Base-by-base conservation (phyloP, 176 grass and related monocot species). In the Tillandsia fasciculata region DNA sequence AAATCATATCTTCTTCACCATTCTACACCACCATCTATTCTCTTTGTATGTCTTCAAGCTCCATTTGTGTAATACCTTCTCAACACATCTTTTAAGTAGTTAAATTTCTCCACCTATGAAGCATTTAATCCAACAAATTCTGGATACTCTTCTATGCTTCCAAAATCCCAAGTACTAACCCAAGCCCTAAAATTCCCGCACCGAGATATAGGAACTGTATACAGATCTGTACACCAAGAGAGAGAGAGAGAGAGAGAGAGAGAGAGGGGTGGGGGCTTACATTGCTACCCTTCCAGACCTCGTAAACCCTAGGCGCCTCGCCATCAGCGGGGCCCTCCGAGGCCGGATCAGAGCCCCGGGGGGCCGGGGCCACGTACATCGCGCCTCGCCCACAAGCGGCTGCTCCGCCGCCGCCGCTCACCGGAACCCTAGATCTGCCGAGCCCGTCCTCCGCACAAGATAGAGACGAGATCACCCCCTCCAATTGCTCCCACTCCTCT, bases 261-360 rank as follows among this genome's bases (percentile, higher is more conserved):
- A 68, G 20, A n/a, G n/a, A n/a, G 59, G 18, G 20, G 10, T 0
- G 20, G 64, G n/a, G 50, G 80, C 94, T 99, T 85, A 99, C 94
- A 79, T 99, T 99, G 87, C 87, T 99, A 58, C 90, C 94, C 70
- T 68, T 80, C 94, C 94, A 99, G 26, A 79, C 94, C 74, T 93
- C 63, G 75, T 90, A 99, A 83, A 99, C 82, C 87, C 94, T 93
- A 66, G 84, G 89, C 79, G 70, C 84, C 17, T 86, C 77, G 18
- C 50, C 70, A 59, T 79, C 77, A n/a, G 63, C 75, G 29, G 27
- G 50, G 48, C 18, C 71, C 6, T 50, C 83, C 26, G 13, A 79
- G 59, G 26, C 66, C 68, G 66, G 64, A 76, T 68, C 73, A 58
- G 77, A 48, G 48, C 72, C 65, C 53, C 82, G 82, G 72, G 87